A percentile compares a stretch with the other conserved stretches of the same genome.
phyloP scores from a whole-genome alignment of 169 alveolate species.

The Amoebophrya sp. region DNA sequence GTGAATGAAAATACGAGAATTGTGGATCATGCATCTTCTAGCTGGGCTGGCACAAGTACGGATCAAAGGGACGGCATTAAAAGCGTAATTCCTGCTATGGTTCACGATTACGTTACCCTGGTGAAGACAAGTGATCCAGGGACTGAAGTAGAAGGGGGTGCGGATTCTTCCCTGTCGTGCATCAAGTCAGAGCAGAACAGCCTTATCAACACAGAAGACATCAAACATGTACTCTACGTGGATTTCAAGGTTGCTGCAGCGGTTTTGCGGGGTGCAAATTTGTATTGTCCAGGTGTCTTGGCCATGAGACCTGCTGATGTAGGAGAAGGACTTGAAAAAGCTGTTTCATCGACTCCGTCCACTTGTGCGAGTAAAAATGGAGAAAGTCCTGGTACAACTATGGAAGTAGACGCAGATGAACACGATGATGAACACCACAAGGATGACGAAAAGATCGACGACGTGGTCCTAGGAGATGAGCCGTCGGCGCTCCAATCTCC shows the following conservation, averaged over 20 bases:
- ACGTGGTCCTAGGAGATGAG: too few species aligned
- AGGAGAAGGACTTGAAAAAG: too few species aligned
- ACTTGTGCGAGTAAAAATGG: too few species aligned
- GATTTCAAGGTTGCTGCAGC: background rate
- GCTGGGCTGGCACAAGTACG: background rate
- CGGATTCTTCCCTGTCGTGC: too few species aligned
- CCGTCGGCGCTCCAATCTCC: too few species aligned
- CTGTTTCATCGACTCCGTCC: too few species aligned
- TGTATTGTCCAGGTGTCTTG: background rate
- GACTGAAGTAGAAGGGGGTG: background rate
- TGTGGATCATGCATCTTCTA: background rate
- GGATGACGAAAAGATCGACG: too few species aligned
- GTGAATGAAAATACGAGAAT: background rate
- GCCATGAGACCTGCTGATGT: background rate
- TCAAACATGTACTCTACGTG: background rate
- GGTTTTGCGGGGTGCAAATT: background rate
- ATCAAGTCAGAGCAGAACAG: background rate
- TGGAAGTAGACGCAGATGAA: too few species aligned
- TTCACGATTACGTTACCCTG: background rate
- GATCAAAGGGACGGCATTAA: background rate
- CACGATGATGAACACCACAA: background rate
- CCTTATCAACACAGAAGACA: background rate
- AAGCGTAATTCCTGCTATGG: background rate
- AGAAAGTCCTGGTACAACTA: too few species aligned
- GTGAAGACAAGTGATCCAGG: background rate